A percentile compares a stretch with the other conserved stretches of the same genome.
These are phyloP conservation scores for Panus rudis DNA, from an alignment of 768 basidiomycete genomes.

Conservation along the genomic window DNA sequence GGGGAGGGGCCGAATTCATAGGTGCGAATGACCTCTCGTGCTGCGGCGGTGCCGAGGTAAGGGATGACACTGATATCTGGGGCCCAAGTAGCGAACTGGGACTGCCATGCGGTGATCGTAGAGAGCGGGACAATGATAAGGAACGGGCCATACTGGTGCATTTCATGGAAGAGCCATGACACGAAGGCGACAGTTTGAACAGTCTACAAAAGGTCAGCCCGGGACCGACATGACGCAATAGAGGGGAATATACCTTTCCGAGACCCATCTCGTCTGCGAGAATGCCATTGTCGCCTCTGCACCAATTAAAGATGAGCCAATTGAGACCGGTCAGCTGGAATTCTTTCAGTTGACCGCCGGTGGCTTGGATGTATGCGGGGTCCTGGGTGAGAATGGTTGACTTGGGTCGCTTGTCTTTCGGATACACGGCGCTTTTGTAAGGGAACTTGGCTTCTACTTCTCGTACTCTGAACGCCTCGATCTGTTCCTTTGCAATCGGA, in stretches of 20 bases:
- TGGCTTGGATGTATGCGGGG: slow-evolving; percentile 73
- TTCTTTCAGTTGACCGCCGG: slow-evolving; percentile 88
- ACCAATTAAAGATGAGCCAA: slow-evolving; percentile 98
- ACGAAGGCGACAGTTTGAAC: slow-evolving; percentile 96
- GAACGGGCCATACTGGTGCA: slow-evolving; percentile 94
- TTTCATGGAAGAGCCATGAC: slow-evolving; percentile 88
- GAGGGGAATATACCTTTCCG: slow-evolving; percentile 59
- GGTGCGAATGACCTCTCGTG: slow-evolving; percentile 85
- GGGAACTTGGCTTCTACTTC: slow-evolving; percentile 79
- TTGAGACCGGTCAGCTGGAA: slow-evolving; percentile 98
- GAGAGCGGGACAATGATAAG: slow-evolving; percentile 96
- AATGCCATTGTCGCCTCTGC: slow-evolving; percentile 91
- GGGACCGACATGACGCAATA: slow-evolving; percentile 1
- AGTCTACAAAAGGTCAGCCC: slow-evolving; percentile 44
- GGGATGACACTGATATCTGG: slow-evolving; percentile 96
- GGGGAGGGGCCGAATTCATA: slow-evolving; percentile 87
- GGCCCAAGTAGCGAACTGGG: slow-evolving; percentile 90
- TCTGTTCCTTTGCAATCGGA: slow-evolving; percentile 66
- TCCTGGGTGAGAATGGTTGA: slow-evolving; percentile 84
- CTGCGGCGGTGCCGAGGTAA: slow-evolving; percentile 84
- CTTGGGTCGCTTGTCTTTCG: slow-evolving; percentile 58
- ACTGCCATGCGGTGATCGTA: slow-evolving; percentile 97
- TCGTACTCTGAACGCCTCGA: slow-evolving; percentile 72
- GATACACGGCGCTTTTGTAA: slow-evolving; percentile 70
- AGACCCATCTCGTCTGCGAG: slow-evolving; percentile 99